Evolutionary conservation across 139 green algal species (phyloP), one percentile per base, ranked within the genome.

Genomic region (Volvox africanus): DNA sequence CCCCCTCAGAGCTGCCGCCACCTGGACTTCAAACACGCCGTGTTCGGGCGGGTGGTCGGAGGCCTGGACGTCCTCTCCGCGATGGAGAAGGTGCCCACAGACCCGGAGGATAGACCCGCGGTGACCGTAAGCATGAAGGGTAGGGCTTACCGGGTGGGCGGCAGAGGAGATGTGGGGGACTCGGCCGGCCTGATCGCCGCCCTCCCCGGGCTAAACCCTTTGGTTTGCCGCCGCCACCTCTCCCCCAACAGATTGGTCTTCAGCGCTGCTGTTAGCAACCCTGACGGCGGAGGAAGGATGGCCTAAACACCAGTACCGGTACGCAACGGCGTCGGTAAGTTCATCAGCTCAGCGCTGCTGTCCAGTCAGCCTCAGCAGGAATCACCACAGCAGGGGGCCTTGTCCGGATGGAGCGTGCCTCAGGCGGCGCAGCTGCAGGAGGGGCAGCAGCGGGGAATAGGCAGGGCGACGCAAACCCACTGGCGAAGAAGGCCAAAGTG

Each of bases 11-110:
- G 85, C 35, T 94, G 89, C 92, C 88, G 73, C 20, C 98, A 99
- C 93, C 95, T 99, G 24, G 97, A 99, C 94, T 97, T 96, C 94
- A 99, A 99, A 94, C 97, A 99, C 95, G 87, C 61, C 2, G 93
- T 96, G 86, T 94, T 94, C 90, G 94, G 93, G 32, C 89, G 92
- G 19, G 93, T 95, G 88, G 97, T 98, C 85, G 97, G 97, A 20
- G 97, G 98, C 0, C 91, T 99, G 78, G 97, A 99, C 24, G 93
- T 94, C 36, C 91, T 99, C 69, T 94, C 89, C 0, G 87, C 93
- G 6, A 99, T 99, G 94, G 98, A 99, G 94, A 89, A 86, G 26
- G 92, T 99, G 26, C 62, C 94, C 0, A 98, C 96, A 0, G 97
- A 99, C 82, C 95, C 96, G 11, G 95, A 98, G 18, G 98, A 99